Conservation (phyloP, 202 grass and related monocot species). For the Schoenoplectus tabernaemontani region DNA sequence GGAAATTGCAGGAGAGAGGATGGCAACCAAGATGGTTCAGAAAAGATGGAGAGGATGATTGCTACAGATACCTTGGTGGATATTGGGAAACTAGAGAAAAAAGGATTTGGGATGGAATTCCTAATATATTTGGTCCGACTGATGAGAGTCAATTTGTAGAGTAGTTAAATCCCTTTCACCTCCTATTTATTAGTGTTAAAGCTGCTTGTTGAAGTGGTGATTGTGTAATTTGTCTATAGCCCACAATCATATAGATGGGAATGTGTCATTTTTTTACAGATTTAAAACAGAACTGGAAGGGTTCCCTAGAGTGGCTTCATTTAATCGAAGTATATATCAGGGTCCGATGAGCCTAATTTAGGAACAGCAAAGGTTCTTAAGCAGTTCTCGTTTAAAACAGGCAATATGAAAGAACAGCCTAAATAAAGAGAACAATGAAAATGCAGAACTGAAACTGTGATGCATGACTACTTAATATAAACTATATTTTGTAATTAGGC, state of each 20-base stretch:
- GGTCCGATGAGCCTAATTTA: not conserved
- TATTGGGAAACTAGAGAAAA: slow-evolving; percentile 87
- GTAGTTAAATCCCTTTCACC: not conserved
- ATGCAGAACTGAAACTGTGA: not conserved
- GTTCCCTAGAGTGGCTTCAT: not conserved
- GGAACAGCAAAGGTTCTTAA: not conserved
- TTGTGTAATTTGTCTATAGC: slow-evolving; percentile 6
- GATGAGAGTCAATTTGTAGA: slow-evolving; percentile 17
- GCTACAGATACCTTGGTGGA: slow-evolving; percentile 67
- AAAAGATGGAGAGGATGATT: slow-evolving; percentile 60
- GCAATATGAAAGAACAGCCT: not conserved
- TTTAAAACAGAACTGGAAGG: not conserved
- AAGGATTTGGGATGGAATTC: slow-evolving; percentile 58
- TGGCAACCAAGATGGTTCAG: slow-evolving; percentile 95
- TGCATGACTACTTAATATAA: too few species aligned
- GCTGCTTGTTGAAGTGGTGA: not conserved
- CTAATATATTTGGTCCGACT: slow-evolving; percentile 64
- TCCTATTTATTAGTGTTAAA: not conserved
- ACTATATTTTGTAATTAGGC: too few species aligned
- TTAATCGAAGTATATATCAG: not conserved
- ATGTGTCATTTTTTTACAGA: not conserved
- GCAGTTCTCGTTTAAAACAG: not conserved
- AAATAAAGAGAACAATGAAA: not conserved
- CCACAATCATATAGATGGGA: not conserved
- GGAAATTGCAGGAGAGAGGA: slow-evolving; percentile 72